Evolutionary conservation across 2,329 filamentous ascomycete genomes (phyloP).

Genomic region (Pseudogymnoascus sp.): DNA sequence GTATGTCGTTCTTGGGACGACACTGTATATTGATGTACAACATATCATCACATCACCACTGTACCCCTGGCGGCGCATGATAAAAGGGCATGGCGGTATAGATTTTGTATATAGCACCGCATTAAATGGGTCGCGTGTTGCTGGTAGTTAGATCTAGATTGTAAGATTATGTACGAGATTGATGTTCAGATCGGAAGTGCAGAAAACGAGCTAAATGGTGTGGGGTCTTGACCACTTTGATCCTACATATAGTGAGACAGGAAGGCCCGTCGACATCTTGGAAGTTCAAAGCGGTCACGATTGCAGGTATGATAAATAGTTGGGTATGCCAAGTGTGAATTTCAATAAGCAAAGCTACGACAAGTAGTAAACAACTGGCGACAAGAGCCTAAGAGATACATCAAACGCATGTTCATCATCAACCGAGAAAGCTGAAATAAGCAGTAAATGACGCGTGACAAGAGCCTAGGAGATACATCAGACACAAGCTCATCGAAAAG

Average conservation of each 20-base stretch:
- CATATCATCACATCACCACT: constrained; percentile 6
- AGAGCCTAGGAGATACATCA: not conserved
- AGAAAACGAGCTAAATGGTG: not conserved
- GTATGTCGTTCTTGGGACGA: not conserved
- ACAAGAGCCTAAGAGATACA: not conserved
- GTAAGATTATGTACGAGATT: constrained; percentile 7
- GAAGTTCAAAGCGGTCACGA: not conserved
- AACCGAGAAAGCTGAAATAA: not conserved
- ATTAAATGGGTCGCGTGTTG: not conserved
- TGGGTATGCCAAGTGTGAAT: not conserved
- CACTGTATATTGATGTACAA: constrained; percentile 5
- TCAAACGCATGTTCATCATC: not conserved
- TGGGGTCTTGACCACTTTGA: not conserved
- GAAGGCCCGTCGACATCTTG: not conserved
- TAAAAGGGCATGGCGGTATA: not conserved
- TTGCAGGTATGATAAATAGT: not conserved
- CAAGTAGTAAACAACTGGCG: not conserved
- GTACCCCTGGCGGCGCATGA: not conserved
- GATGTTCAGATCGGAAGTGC: not conserved
- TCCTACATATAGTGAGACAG: not conserved
- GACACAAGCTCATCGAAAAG: not conserved
- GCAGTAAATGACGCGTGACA: not conserved
- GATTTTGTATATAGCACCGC: constrained; percentile 8
- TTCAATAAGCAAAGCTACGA: not conserved
- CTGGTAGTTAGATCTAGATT: constrained; percentile 4